phyloP scores from a whole-genome alignment of 2,329 filamentous ascomycete species.

The Phoma sp. region DNA sequence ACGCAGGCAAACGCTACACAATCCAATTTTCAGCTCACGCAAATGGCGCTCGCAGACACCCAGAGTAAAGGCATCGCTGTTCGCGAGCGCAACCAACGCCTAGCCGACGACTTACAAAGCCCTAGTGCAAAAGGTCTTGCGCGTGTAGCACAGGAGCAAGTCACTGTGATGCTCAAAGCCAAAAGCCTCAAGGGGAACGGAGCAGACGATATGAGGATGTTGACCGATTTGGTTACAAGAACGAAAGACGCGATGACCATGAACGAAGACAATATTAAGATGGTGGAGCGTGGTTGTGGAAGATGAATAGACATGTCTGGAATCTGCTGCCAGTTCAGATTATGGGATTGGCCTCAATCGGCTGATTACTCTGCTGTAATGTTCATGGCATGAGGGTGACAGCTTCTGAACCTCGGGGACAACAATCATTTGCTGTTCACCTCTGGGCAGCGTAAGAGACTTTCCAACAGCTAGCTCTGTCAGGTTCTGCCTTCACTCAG shows the following conservation, averaged over 20 bases:
- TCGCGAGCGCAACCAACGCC: slow-evolving; percentile 27
- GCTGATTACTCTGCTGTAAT: no score
- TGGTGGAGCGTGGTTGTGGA: slow-evolving; percentile 1
- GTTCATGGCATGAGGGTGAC: no score
- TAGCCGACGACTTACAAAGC: slow-evolving; percentile 25
- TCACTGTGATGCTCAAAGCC: slow-evolving; percentile 23
- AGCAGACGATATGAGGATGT: slow-evolving; percentile 10
- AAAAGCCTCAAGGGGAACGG: slow-evolving; percentile 11
- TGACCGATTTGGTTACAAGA: slow-evolving; percentile 20
- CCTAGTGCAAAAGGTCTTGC: slow-evolving; percentile 22
- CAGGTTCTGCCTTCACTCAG: no score
- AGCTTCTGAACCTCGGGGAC: no score
- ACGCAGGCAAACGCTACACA: slow-evolving; percentile 8
- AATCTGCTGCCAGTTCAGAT: not conserved
- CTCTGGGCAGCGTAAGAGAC: no score
- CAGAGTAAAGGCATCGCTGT: slow-evolving; percentile 27
- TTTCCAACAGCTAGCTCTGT: no score
- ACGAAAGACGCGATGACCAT: slow-evolving; percentile 25
- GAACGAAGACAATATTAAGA: slow-evolving; percentile 25
- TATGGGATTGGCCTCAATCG: no score
- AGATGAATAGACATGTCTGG: not conserved
- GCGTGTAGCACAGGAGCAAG: slow-evolving; percentile 22
- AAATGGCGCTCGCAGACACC: slow-evolving; percentile 15
- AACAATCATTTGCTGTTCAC: no score
- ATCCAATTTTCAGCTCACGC: slow-evolving; percentile 15